These are phyloP conservation scores for Cordyceps militaris DNA, from an alignment of 2,329 filamentous ascomycete species.

Conservation along the genomic window DNA sequence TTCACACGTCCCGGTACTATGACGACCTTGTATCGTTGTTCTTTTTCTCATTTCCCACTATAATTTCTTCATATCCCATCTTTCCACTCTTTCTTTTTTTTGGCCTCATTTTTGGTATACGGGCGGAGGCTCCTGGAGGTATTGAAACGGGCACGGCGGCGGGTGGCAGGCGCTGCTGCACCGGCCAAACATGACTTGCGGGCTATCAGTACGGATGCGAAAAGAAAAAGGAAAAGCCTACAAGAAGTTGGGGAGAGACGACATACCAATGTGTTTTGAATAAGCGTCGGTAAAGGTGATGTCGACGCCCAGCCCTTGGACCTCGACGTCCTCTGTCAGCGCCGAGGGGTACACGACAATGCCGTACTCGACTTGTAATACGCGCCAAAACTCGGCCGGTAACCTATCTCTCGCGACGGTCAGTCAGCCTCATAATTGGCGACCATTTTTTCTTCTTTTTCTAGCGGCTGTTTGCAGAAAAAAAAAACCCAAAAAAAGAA, in stretches of 20 bases:
- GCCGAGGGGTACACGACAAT: constrained; percentile 36
- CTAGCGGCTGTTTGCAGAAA: too few relatives aligned
- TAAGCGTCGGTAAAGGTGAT: constrained; percentile 33
- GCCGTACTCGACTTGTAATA: constrained; percentile 32
- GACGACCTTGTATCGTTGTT: neutral
- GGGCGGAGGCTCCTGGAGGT: constrained; percentile 31
- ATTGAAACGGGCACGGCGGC: constrained; percentile 32
- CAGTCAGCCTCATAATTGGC: too few relatives aligned
- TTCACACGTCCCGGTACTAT: neutral
- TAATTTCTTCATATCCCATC: neutral
- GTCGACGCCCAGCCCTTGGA: constrained; percentile 26
- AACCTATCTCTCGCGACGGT: constrained; percentile 20
- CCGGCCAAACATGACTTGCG: constrained; percentile 30
- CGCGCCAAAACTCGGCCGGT: constrained; percentile 31
- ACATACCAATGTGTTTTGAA: constrained; percentile 29
- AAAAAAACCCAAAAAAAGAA: neutral
- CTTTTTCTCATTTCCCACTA: neutral
- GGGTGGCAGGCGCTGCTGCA: constrained; percentile 23
- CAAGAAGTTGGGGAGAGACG: neutral
- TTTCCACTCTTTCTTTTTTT: neutral
- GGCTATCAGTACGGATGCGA: neutral
- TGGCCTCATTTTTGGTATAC: constrained; percentile 23
- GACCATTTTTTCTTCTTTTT: neutral
- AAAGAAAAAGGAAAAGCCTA: neutral
- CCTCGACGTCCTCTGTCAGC: constrained; percentile 29